phyloP scores from a whole-genome alignment of 805 yeast species.

The Yamadazyma paraphyllophila region DNA sequence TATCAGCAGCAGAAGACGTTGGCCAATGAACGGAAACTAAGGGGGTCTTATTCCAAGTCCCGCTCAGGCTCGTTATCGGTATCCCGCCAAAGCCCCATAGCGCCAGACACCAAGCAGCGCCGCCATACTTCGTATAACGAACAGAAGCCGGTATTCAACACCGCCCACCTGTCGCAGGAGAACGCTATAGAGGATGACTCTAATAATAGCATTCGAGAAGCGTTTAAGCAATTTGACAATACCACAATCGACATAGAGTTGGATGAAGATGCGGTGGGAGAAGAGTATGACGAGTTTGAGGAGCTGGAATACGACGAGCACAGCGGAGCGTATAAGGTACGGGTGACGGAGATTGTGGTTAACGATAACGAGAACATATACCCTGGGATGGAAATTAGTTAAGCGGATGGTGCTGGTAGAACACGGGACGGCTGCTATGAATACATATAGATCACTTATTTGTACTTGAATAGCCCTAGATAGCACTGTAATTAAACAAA shows the following conservation, averaged over 20 bases:
- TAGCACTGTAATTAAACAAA: too few species aligned
- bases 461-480: too few species aligned
- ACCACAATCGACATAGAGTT: conserved; percentile 13
- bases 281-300: conserved; percentile 13
- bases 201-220: conserved; percentile 7
- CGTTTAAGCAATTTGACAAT: conserved; percentile 11
- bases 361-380: conserved; percentile 28
- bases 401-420: too few species aligned
- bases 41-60: conserved; percentile 22
- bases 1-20: conserved; percentile 54
- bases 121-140: conserved; percentile 13
- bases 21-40: conserved; percentile 31
- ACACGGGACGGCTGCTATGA: too few species aligned
- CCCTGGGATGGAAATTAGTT: conserved; percentile 1
- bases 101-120: background rate
- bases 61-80: conserved; percentile 3
- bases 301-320: conserved; percentile 13
- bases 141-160: conserved; percentile 6
- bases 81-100: too few species aligned
- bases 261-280: conserved; percentile 11
- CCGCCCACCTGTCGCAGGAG: conserved; percentile 8
- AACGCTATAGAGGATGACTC: conserved; percentile 18
- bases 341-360: conserved; percentile 41
- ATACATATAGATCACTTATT: too few species aligned
- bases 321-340: conserved; percentile 30